Conservation (phyloP, 192 early-diverging fungal genomes). For the Backusella sp. region DNA sequence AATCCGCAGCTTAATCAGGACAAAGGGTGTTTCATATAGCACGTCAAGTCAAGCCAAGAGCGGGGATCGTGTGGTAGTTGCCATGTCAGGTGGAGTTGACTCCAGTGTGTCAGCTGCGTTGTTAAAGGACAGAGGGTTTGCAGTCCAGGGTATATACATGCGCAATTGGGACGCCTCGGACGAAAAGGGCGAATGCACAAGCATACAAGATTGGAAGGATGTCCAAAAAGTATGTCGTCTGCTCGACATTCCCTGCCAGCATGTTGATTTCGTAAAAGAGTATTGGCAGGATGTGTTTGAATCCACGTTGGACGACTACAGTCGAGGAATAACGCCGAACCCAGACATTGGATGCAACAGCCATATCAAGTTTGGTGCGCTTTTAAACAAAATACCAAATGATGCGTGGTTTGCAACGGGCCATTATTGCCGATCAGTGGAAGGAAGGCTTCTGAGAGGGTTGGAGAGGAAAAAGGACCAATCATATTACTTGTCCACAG, state of each 20-base stretch:
- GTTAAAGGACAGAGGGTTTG: constrained; percentile 60
- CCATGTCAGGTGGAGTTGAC: constrained; percentile 96
- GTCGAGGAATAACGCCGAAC: constrained; percentile 79
- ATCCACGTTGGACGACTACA: constrained; percentile 71
- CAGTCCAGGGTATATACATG: constrained; percentile 87
- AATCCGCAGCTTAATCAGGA: neutral
- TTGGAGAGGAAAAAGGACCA: constrained; percentile 85
- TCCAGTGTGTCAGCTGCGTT: constrained; percentile 84
- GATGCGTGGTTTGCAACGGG: constrained; percentile 43
- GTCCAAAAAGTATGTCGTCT: constrained; percentile 68
- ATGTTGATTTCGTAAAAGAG: constrained; percentile 79
- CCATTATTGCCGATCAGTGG: constrained; percentile 55
- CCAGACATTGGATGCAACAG: constrained; percentile 91
- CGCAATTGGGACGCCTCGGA: constrained; percentile 92
- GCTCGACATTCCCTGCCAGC: constrained; percentile 60
- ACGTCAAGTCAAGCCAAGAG: neutral
- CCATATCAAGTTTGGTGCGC: constrained; percentile 91
- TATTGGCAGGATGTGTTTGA: constrained; percentile 93
- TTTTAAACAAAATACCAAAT: constrained; percentile 52
- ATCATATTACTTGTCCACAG: constrained; percentile 85
- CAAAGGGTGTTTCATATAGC: neutral
- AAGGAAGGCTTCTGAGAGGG: constrained; percentile 40
- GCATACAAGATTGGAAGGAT: constrained; percentile 73
- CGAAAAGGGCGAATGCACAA: constrained; percentile 74
- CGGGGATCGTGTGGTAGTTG: constrained; percentile 60